Evolutionary conservation across 2,329 filamentous ascomycete species (phyloP).

Genomic region (Fusarium pseudoanthophilum): DNA sequence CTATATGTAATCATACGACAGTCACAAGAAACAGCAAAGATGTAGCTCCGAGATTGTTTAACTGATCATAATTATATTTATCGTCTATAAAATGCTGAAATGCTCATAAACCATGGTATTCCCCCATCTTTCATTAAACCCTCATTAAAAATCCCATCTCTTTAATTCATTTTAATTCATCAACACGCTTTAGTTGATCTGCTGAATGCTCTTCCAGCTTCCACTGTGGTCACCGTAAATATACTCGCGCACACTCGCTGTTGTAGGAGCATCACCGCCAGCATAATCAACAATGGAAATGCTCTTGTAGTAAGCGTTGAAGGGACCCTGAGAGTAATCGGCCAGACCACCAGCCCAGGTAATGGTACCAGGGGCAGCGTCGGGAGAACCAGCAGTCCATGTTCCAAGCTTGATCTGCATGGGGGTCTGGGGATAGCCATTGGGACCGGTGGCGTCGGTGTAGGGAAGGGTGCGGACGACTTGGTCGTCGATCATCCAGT

Average conservation of each 20-base stretch:
- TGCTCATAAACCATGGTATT: slow-evolving; percentile 1
- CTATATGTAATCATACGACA: too few relatives aligned
- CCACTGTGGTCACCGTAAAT: slow-evolving; percentile 55
- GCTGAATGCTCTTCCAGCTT: slow-evolving; percentile 55
- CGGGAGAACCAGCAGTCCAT: slow-evolving; percentile 68
- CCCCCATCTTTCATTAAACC: slow-evolving; percentile 24
- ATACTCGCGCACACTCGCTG: slow-evolving; percentile 54
- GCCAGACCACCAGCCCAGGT: slow-evolving; percentile 71
- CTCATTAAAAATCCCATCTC: slow-evolving; percentile 1
- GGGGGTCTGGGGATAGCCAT: slow-evolving; percentile 67
- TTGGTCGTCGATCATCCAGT: slow-evolving; percentile 72
- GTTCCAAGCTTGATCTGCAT: slow-evolving; percentile 76
- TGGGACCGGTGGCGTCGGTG: slow-evolving; percentile 58
- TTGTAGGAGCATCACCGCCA: slow-evolving; percentile 48
- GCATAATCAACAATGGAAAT: slow-evolving; percentile 58
- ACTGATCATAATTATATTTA: not conserved
- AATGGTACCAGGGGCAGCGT: slow-evolving; percentile 76
- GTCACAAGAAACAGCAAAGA: not conserved
- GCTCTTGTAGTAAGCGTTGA: slow-evolving; percentile 58
- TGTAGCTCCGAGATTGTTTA: not conserved
- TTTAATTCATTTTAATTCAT: not conserved
- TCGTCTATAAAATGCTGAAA: slow-evolving; percentile 8
- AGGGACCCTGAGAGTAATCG: slow-evolving; percentile 57
- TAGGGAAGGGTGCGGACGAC: slow-evolving; percentile 70
- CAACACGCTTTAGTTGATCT: slow-evolving; percentile 17